Conservation (phyloP, 352 stramenopile species). For the Phytophthora podocarpi region DNA sequence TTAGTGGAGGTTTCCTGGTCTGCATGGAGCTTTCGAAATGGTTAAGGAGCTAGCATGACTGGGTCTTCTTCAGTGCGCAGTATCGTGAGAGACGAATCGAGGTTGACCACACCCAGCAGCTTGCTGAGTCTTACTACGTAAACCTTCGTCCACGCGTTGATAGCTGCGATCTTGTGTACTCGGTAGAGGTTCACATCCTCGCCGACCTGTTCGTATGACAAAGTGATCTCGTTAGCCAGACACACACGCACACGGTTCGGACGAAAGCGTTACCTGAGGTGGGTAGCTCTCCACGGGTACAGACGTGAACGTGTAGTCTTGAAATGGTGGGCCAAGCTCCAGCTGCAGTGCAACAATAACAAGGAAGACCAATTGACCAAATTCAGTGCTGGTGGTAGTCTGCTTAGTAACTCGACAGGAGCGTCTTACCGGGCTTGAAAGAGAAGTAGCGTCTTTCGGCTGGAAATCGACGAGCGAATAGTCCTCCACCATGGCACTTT, state of each 20-base stretch:
- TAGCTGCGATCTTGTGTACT: conserved; percentile 78
- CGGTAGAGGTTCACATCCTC: conserved; percentile 75
- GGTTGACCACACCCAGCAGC: conserved; percentile 74
- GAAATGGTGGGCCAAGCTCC: conserved; percentile 76
- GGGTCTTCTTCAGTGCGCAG: conserved; percentile 59
- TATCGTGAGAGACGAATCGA: conserved; percentile 67
- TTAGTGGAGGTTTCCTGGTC: neutral
- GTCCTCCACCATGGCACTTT: conserved; percentile 66
- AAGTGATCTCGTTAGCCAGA: neutral
- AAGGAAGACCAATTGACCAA: too few relatives aligned
- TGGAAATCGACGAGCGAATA: conserved; percentile 79
- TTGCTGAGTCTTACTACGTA: conserved; percentile 81
- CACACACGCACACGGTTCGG: too few relatives aligned
- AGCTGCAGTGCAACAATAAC: too few relatives aligned
- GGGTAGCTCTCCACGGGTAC: conserved; percentile 82
- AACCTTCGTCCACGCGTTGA: conserved; percentile 85
- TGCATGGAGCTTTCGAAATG: neutral
- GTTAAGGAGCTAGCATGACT: conserved; percentile 35
- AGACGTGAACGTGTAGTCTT: conserved; percentile 58
- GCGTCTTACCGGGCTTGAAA: conserved; percentile 53
- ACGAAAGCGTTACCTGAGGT: conserved; percentile 79
- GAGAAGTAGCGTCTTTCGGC: conserved; percentile 57
- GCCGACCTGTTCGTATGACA: conserved; percentile 48
- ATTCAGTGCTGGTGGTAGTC: neutral
- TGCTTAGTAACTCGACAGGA: too few relatives aligned